Conservation (phyloP, 176 grass and related monocot species). For the Carex kokanica region DNA sequence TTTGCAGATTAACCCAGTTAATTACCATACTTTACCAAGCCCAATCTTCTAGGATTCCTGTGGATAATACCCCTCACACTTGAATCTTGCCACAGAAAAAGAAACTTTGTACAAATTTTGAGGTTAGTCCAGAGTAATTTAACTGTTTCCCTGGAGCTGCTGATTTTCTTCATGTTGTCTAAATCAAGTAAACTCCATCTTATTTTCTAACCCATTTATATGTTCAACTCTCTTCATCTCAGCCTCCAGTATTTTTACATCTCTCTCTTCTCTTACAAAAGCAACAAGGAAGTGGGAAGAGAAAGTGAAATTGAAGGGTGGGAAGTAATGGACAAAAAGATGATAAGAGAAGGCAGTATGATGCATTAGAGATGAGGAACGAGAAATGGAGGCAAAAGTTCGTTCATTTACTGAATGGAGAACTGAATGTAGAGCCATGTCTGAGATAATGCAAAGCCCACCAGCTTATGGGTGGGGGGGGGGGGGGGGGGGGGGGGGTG, state of each 20-base stretch:
- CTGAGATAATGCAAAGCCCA: background rate
- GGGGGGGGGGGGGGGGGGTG: too few species aligned
- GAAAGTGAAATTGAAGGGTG: background rate
- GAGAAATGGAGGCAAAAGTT: background rate
- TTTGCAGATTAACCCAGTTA: background rate
- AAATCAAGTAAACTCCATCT: background rate
- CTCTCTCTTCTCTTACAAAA: background rate
- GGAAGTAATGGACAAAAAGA: background rate
- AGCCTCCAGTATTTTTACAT: background rate
- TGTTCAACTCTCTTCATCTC: background rate
- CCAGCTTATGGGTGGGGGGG: background rate
- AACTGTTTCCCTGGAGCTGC: background rate
- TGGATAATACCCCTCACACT: background rate
- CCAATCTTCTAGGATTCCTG: background rate
- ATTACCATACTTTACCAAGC: background rate
- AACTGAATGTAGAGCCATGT: background rate
- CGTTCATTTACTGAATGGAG: background rate
- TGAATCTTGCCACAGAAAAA: background rate
- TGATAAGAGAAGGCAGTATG: background rate
- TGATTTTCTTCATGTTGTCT: background rate
- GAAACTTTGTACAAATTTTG: background rate
- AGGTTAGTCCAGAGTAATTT: background rate
- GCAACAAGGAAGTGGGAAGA: background rate
- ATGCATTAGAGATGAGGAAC: background rate
- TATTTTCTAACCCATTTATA: background rate